Percentiles rank a stretch among this genome's conserved stretches.
Evolutionary conservation across 2,329 filamentous ascomycete species (phyloP).

Genomic region (Emmonsiellopsis sp.): DNA sequence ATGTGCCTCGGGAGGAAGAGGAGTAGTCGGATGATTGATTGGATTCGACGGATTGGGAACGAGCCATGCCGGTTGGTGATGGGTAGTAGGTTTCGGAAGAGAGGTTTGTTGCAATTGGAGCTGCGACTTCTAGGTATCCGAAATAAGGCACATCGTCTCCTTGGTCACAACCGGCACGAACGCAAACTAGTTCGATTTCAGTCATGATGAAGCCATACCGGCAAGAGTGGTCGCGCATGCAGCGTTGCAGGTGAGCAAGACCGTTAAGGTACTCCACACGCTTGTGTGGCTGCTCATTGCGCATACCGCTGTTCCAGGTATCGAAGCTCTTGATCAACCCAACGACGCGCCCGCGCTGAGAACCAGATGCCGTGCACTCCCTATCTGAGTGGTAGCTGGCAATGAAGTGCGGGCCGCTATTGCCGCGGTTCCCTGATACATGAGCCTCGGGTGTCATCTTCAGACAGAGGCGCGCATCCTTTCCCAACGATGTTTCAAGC

Average conservation of each 20-base stretch:
- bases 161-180: conserved; percentile 64
- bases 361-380: conserved; percentile 38
- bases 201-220: conserved; percentile 95
- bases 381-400: conserved; percentile 45
- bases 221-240: conserved; percentile 87
- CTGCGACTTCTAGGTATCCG: conserved; percentile 70
- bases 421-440: conserved; percentile 26
- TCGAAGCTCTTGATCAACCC: conserved; percentile 88
- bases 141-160: conserved; percentile 61
- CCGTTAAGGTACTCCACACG: conserved; percentile 83
- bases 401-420: conserved; percentile 42
- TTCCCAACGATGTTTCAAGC: conserved; percentile 62
- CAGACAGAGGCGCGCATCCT: conserved; percentile 44
- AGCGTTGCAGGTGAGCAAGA: conserved; percentile 74
- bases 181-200: conserved; percentile 87
- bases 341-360: conserved; percentile 55
- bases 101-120: conserved; percentile 46
- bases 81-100: conserved; percentile 17
- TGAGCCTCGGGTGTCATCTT: conserved; percentile 31
- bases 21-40: conserved; percentile 24
- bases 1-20: conserved; percentile 17
- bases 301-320: conserved; percentile 92
- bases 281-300: conserved; percentile 71
- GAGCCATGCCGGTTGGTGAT: conserved; percentile 1
- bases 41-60: conserved; percentile 16